Base-by-base conservation (phyloP, 2,329 filamentous ascomycete species). In the Trichothecium roseum region DNA sequence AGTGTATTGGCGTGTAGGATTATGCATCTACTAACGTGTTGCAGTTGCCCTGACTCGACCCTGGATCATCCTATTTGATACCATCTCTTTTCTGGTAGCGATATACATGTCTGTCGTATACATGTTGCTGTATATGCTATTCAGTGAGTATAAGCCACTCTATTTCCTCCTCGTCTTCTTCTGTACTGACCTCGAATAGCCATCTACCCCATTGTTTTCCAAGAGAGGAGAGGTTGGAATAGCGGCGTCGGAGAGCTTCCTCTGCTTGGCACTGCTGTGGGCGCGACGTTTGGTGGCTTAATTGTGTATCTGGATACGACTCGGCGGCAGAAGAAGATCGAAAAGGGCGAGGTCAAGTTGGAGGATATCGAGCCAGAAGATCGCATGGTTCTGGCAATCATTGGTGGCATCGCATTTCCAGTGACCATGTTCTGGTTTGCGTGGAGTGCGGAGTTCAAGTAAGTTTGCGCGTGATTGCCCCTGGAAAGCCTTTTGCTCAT, bases 341-440 rank as follows among this genome's bases (percentile, higher is more conserved):
- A 55, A 3, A 43, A 44, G 3, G 64, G 62, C 0, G 60, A 66
- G 42, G 35, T 39, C 13, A 28, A 30, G 14, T 14, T 38, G 22
- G 36, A 38, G 18, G 36, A 38, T 18, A 34, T 60, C 10, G 46
- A 50, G 30, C 64, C 68, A 0, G 68, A 73, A 37, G 63, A 68
- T 15, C 68, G 79, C 1, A 62, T 84, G 0, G 70, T 74, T 0
- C 57, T 81, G 4, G 74, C 74, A 18, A 73, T 78, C 43, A 44
- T 68, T 8, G 72, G 67, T 3, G 60, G 66, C 5, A 39, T 72
- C 12, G 54, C 60, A 3, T 60, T 81, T 9, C 73, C 77, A 2
- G 49, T 74, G 10, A 65, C 72, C 9, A 63, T 80, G 40, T 78
- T 80, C 56, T 74, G 68, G 67, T 74, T 78, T 39, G 71, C 74